Conservation (phyloP, 2,329 filamentous ascomycete species). For the Xylaria sp. region DNA sequence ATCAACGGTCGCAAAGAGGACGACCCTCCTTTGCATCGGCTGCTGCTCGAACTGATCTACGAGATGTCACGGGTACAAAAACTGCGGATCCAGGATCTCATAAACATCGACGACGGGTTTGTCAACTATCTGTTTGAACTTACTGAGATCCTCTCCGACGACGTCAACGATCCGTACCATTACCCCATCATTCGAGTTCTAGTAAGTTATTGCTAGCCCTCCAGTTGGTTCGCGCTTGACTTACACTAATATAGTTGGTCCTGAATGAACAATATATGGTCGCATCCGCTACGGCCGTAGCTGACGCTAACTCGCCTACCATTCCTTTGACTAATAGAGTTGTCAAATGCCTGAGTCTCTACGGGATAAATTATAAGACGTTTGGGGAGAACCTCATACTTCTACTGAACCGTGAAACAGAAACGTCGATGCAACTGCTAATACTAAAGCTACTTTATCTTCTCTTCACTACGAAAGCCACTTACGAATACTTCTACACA, state of each 20-base stretch:
- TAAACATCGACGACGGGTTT: constrained; percentile 80
- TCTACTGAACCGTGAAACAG: constrained; percentile 90
- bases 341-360: constrained; percentile 83
- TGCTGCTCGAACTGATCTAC: constrained; percentile 88
- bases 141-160: constrained; percentile 85
- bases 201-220: constrained; percentile 58
- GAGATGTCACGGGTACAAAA: constrained; percentile 95
- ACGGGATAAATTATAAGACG: constrained; percentile 83
- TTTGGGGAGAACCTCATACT: constrained; percentile 98
- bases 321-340: constrained; percentile 84
- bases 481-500: constrained; percentile 98
- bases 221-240: background rate
- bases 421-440: constrained; percentile 92
- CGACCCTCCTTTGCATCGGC: constrained; percentile 75
- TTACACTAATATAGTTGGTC: constrained; percentile 68
- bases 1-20: constrained; percentile 69
- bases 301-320: constrained; percentile 47
- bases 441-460: constrained; percentile 96
- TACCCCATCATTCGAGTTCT: constrained; percentile 93
- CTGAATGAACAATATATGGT: constrained; percentile 99
- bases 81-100: constrained; percentile 75
- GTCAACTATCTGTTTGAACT: constrained; percentile 82
- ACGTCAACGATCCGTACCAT: constrained; percentile 91
- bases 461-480: constrained; percentile 88
- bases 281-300: constrained; percentile 60